phyloP scores from a whole-genome alignment of 305 asterid species.

The Andrographis paniculata region DNA sequence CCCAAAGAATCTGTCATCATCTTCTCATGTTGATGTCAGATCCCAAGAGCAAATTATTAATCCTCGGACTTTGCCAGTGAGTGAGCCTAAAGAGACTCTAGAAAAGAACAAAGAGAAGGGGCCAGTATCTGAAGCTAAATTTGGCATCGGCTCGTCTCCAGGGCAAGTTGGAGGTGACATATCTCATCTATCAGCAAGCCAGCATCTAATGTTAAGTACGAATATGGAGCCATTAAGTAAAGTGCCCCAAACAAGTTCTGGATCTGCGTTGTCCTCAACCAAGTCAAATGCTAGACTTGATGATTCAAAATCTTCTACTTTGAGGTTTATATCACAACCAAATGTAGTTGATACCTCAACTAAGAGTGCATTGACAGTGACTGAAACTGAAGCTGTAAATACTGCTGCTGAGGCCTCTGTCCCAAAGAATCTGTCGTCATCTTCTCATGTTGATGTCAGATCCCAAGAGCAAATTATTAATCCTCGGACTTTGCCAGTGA shows the following conservation, averaged over 20 bases:
- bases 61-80: conserved; percentile 22
- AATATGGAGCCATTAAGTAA: conserved; percentile 29
- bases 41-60: conserved; percentile 21
- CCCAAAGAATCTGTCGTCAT: conserved; percentile 18
- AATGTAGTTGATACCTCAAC: too few relatives aligned
- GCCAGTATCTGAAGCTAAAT: conserved; percentile 34
- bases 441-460: conserved; percentile 22
- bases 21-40: conserved; percentile 22
- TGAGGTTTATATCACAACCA: conserved; percentile 12
- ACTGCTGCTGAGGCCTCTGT: conserved; percentile 23
- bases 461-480: conserved; percentile 21
- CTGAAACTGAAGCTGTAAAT: conserved; percentile 25
- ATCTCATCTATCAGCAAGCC: conserved; percentile 31
- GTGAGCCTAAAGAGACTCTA: conserved; percentile 25
- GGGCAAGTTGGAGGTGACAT: conserved; percentile 27
- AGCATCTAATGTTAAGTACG: conserved; percentile 22
- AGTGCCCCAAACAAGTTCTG: conserved; percentile 24
- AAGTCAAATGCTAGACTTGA: conserved; percentile 25
- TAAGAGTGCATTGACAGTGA: too few relatives aligned
- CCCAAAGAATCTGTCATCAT: conserved; percentile 18
- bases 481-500: conserved; percentile 22
- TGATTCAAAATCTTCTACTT: conserved; percentile 26
- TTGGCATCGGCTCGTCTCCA: conserved; percentile 25
- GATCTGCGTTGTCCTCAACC: conserved; percentile 28
- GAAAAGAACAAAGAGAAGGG: conserved; percentile 22